Evolutionary conservation across 2,329 filamentous ascomycete species (phyloP), one percentile per base, ranked within the genome.

Genomic region (Diaporthe eres): DNA sequence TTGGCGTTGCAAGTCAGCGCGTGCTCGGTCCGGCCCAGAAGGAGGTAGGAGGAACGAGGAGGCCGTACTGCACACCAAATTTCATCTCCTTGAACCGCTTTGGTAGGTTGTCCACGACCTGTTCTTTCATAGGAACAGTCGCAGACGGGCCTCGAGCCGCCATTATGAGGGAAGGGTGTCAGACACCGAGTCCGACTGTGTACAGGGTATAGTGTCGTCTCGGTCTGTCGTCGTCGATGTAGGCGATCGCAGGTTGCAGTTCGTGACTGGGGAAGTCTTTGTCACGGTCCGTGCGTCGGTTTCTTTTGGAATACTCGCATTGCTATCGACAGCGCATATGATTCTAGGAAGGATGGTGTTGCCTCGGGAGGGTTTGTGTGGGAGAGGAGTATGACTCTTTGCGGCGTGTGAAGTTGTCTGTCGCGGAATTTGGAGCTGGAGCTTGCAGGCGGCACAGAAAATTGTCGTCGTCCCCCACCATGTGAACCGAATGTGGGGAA

Each of bases 81-180:
- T 98, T 96, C 83, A 98, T 91, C 82, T 95, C 94, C 84, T 94
- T 95, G 87, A 98, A 97, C 81, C 95, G 94, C 88, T 98, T 98
- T 47, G 96, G 96, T 74, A 95, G 90, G 83, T 93, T 92, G 85
- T 98, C 95, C 72, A 95, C 91, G 83, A 98, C 93, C 90, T 98
- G 95, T 87, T 95, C 92, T 89, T 98, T 98, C 81, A 92, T 84
- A 42, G 86, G 19, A 72, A 37, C 44, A 37, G 84, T 72, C 81
- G 55, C 82, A 49, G 83, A 81, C 22, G 82, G 78, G 10, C 80
- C 74, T 8, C 71, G 67, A 34, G 77, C 76, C 47, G 79, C 77
- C 79, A 79, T 80, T n/a, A 34, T 71, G 65, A 65, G 37, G 8
- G 17, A 39, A 1, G 13, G 22, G n/a, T 15, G 34, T 47, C 5